Conservation (phyloP, 1,284 basidiomycete species). For the Ganoderma sinense region DNA sequence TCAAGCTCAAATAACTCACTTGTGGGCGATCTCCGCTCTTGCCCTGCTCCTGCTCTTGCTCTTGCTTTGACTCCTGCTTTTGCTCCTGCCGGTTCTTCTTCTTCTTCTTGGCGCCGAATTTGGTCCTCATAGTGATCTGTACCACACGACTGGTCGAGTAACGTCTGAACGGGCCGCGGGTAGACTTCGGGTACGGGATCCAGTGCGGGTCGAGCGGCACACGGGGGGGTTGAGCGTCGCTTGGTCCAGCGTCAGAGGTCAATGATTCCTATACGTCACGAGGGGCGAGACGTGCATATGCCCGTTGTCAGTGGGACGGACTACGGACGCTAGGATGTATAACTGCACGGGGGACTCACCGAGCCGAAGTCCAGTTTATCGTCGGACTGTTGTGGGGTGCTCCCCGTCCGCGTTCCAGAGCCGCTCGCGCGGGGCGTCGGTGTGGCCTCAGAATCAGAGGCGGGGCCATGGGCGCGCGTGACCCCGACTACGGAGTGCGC, state of each 20-base stretch:
- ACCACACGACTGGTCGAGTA: background rate
- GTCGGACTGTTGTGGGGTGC: background rate
- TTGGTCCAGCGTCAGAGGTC: too few relatives aligned
- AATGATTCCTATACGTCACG: background rate
- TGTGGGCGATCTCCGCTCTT: background rate
- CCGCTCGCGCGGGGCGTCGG: background rate
- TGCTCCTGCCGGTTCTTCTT: background rate
- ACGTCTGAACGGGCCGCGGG: background rate
- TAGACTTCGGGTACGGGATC: background rate
- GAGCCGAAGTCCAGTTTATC: background rate
- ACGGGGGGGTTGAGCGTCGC: too few relatives aligned
- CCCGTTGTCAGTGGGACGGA: background rate
- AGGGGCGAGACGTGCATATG: background rate
- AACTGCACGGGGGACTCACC: background rate
- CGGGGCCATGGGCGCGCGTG: background rate
- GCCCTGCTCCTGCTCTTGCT: background rate
- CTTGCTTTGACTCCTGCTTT: background rate
- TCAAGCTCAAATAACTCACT: background rate
- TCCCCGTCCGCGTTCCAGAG: background rate
- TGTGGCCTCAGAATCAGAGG: background rate
- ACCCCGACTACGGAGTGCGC: background rate
- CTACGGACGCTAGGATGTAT: background rate
- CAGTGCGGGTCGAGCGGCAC: background rate
- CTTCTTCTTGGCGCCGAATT: background rate
- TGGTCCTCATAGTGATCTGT: background rate